Evolutionary conservation across 2,329 filamentous ascomycete genomes (phyloP).

Genomic region (Massarina eburnea): DNA sequence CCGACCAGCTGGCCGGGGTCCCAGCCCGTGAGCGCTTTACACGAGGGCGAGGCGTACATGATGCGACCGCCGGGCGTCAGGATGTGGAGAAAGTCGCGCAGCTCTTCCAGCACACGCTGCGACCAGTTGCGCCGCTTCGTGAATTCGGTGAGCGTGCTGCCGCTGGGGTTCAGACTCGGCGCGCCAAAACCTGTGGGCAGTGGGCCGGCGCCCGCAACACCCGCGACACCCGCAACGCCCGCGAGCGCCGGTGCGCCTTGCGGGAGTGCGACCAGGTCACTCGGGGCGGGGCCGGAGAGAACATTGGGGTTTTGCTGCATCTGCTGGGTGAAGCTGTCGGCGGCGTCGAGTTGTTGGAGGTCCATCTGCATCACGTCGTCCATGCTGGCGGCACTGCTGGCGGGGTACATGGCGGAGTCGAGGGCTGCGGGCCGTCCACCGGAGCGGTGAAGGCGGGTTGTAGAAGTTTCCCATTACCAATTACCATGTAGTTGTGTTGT

Average conservation of each 20-base stretch:
- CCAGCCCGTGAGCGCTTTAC: slow-evolving; percentile 74
- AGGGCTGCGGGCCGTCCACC: slow-evolving; percentile 13
- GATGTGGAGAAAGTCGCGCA: slow-evolving; percentile 86
- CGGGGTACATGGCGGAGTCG: slow-evolving; percentile 41
- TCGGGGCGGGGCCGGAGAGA: slow-evolving; percentile 18
- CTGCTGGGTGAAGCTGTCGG: slow-evolving; percentile 25
- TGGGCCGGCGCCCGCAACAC: slow-evolving; percentile 55
- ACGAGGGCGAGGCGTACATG: slow-evolving; percentile 81
- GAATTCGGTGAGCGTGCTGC: slow-evolving; percentile 65
- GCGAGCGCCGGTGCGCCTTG: slow-evolving; percentile 36
- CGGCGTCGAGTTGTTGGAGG: slow-evolving; percentile 38
- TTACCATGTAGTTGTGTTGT: too few species aligned
- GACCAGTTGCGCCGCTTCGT: slow-evolving; percentile 77
- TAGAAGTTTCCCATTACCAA: too few species aligned
- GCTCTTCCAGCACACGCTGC: slow-evolving; percentile 82
- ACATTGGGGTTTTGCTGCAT: slow-evolving; percentile 19
- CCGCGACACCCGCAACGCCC: slow-evolving; percentile 22
- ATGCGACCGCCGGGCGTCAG: slow-evolving; percentile 82
- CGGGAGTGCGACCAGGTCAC: slow-evolving; percentile 12
- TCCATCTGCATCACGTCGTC: slow-evolving; percentile 52
- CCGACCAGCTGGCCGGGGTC: slow-evolving; percentile 69
- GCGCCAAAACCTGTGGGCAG: slow-evolving; percentile 57
- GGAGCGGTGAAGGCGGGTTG: too few species aligned
- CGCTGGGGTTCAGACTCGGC: slow-evolving; percentile 44
- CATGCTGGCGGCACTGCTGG: slow-evolving; percentile 14